Percentiles rank a stretch among this genome's conserved stretches.
phyloP scores from a whole-genome alignment of 1,284 basidiomycete species.

The Microbotryum violaceum region DNA sequence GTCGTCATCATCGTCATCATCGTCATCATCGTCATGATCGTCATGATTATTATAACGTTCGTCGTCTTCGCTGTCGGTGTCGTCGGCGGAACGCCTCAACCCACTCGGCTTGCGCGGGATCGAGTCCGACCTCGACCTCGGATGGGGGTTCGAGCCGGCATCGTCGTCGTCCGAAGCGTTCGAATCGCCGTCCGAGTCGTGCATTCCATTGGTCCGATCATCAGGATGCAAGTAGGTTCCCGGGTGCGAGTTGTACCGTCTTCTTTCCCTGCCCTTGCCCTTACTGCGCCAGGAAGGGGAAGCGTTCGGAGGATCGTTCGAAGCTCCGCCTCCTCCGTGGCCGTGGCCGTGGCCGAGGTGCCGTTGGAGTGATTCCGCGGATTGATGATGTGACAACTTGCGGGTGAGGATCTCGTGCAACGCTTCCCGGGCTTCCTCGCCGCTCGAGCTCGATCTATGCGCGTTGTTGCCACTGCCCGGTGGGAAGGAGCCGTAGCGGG shows the following conservation, averaged over 20 bases:
- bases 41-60: not conserved
- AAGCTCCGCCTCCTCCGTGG: not conserved
- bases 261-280: too few species aligned
- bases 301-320: not conserved
- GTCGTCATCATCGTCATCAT: not conserved
- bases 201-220: slow-evolving; percentile 10
- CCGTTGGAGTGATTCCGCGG: not conserved
- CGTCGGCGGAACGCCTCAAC: not conserved
- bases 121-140: too few species aligned
- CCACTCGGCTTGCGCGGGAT: not conserved
- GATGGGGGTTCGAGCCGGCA: too few species aligned
- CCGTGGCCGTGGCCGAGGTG: not conserved
- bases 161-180: slow-evolving; percentile 1
- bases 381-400: too few species aligned
- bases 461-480: not conserved
- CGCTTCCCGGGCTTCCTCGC: not conserved
- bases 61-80: not conserved
- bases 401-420: too few species aligned
- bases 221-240: too few species aligned
- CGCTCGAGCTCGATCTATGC: not conserved
- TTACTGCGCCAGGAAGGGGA: not conserved
- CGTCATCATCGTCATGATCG: not conserved
- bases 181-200: slow-evolving; percentile 14
- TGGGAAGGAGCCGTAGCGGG: slow-evolving; percentile 27
- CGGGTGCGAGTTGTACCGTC: too few species aligned